These are phyloP conservation scores for Metschnikowia reukaufii DNA, from an alignment of 805 yeast species.

Conservation along the genomic window DNA sequence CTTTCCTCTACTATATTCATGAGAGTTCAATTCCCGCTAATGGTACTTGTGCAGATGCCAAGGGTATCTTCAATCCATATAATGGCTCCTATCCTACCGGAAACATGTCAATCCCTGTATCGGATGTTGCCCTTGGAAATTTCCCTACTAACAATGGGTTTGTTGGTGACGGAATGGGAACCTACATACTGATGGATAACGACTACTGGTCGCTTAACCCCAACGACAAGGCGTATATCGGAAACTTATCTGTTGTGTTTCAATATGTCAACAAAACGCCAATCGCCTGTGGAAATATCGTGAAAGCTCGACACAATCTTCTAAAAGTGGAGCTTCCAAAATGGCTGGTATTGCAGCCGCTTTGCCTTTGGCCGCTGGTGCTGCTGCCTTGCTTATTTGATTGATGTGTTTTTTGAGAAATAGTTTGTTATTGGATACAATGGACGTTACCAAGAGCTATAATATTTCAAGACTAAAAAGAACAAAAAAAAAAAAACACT, in stretches of 20 bases:
- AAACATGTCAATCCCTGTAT: conserved; percentile 53
- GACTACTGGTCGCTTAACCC: conserved; percentile 19
- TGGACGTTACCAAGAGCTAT: too few relatives aligned
- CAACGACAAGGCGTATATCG: conserved; percentile 25
- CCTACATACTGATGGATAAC: too few relatives aligned
- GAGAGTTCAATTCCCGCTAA: conserved; percentile 50
- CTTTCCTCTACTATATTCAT: conserved; percentile 69
- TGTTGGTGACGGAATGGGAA: conserved; percentile 50
- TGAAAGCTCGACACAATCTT: conserved; percentile 13
- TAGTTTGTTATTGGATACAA: too few relatives aligned
- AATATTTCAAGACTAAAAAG: too few relatives aligned
- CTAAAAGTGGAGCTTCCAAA: conserved; percentile 2
- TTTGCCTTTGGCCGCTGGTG: conserved; percentile 14
- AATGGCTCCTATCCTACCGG: conserved; percentile 47
- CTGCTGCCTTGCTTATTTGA: conserved; percentile 7
- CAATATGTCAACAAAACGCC: conserved; percentile 27
- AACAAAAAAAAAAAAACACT: too few relatives aligned
- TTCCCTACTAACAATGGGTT: conserved; percentile 20
- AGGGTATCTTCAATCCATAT: conserved; percentile 64
- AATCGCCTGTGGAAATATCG: conserved; percentile 41
- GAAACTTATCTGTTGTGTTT: conserved; percentile 34
- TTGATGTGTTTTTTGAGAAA: too few relatives aligned
- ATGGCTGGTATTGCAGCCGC: conserved; percentile 3
- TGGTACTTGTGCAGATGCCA: conserved; percentile 53
- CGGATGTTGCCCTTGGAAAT: conserved; percentile 11